Evolutionary conservation across 2,329 filamentous ascomycete species (phyloP).

Genomic region (Chalara sp.): DNA sequence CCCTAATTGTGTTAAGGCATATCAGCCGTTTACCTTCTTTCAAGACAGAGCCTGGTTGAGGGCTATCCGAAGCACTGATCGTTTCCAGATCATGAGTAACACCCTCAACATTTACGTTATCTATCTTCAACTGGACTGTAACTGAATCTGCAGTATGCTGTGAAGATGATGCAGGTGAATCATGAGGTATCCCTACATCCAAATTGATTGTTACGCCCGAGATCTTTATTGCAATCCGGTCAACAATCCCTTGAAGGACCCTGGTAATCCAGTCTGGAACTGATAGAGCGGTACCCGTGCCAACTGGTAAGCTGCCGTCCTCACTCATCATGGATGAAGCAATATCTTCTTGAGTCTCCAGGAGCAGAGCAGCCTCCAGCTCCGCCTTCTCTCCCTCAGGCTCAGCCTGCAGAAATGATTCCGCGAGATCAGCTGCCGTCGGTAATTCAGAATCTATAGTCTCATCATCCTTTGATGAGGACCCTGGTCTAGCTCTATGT

Average conservation of each 20-base stretch:
- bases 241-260: conserved; percentile 67
- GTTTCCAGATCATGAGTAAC: conserved; percentile 37
- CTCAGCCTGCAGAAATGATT: conserved; percentile 71
- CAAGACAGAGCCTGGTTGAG: conserved; percentile 24
- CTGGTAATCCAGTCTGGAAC: conserved; percentile 64
- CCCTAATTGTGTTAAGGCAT: conserved; percentile 55
- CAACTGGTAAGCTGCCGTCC: conserved; percentile 51
- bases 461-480: conserved; percentile 10
- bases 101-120: conserved; percentile 60
- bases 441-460: conserved; percentile 44
- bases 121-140: conserved; percentile 59
- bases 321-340: conserved; percentile 55
- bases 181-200: conserved; percentile 50
- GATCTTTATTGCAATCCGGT: conserved; percentile 62
- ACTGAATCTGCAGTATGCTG: conserved; percentile 42
- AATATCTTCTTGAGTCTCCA: conserved; percentile 55
- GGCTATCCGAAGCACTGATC: conserved; percentile 25
- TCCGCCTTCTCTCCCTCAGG: conserved; percentile 57
- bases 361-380: conserved; percentile 61
- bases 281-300: conserved; percentile 65
- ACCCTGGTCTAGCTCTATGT: not conserved
- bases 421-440: conserved; percentile 65
- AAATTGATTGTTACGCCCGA: conserved; percentile 59
- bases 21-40: conserved; percentile 62
- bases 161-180: conserved; percentile 32